Evolutionary conservation across 2,329 filamentous ascomycete genomes (phyloP), one percentile per base, ranked within the genome.

Genomic region (Trichoderma sp.): DNA sequence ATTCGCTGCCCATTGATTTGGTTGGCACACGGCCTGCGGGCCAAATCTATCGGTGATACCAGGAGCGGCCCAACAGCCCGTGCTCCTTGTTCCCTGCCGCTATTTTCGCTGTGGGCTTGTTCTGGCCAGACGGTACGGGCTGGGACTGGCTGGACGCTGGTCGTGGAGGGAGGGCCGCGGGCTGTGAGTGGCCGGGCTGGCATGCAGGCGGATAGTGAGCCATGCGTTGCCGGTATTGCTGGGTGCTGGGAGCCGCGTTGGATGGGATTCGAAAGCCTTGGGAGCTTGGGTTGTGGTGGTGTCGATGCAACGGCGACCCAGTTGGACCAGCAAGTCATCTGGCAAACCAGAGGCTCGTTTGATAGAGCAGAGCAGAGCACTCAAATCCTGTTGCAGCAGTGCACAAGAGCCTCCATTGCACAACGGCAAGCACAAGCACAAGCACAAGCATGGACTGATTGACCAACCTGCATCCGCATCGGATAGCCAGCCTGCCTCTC

Each of bases 1-100:
- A 36, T 6, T 6, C 30, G n/a, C 39, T 65, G 62, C 43, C 43
- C 43, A 65, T 65, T 50, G 34, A 36, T 36, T 36, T 36, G 34
- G 34, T 36, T 50, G 65, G 36, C 36, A 36, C 65, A 67, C 64
- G 65, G 65, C 65, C 43, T 65, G 53, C 65, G 34, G 50, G 50
- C 30, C 50, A 68, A 57, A 67, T 67, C 50, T 34, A 36, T 71
- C 69, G 69, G 53, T 66, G 69, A 66, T 66, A 66, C 61, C 68
- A 71, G 20, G 66, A 58, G 68, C 68, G 55, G 57, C 30, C 32
- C 30, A 57, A 53, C 55, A 53, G 34, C 34, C 65, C 43, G 43
- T 47, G 17, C 43, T 47, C 17, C 17, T 47, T 47, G 17, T 66
- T 17, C 23, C 32, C 32, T 58, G 47, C 30, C 30, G 53, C 53